Percentiles rank a stretch among this genome's conserved stretches.
These are phyloP conservation scores for Eimeria brunetti DNA, from an alignment of 169 alveolate genomes.

Conservation along the genomic window DNA sequence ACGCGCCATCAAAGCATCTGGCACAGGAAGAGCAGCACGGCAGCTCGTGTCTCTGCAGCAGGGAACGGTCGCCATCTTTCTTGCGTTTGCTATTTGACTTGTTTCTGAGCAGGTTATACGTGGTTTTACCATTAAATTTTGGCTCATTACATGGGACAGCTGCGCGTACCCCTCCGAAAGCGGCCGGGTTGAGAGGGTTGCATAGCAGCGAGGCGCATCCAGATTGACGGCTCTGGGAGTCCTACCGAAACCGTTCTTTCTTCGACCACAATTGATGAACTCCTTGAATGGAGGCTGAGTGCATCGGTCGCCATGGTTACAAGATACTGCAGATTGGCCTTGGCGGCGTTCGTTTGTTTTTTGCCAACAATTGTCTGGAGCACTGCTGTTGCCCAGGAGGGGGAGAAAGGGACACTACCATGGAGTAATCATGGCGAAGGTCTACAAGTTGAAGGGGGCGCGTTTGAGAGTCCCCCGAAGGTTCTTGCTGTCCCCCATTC, in stretches of 20 bases:
- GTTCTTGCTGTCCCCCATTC: neutral
- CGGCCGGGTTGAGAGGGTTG: neutral
- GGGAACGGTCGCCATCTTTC: neutral
- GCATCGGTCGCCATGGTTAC: conserved; percentile 11
- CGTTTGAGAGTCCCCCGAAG: neutral
- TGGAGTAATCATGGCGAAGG: neutral
- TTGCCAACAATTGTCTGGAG: neutral
- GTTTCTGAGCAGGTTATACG: neutral
- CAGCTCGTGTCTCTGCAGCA: neutral
- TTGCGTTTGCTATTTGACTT: neutral
- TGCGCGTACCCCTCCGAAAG: neutral
- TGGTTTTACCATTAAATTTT: neutral
- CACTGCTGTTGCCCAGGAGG: neutral
- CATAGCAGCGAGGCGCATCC: neutral
- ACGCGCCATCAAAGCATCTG: neutral
- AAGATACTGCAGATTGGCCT: neutral
- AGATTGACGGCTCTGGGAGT: neutral
- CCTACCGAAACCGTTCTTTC: neutral
- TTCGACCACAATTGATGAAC: neutral
- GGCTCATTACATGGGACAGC: neutral
- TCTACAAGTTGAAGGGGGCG: neutral
- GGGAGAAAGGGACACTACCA: neutral
- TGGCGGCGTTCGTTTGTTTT: neutral
- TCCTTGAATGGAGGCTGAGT: conserved; percentile 13
- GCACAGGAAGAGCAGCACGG: neutral